Conservation (phyloP, 768 basidiomycete genomes). For the Pluteus cervinus region DNA sequence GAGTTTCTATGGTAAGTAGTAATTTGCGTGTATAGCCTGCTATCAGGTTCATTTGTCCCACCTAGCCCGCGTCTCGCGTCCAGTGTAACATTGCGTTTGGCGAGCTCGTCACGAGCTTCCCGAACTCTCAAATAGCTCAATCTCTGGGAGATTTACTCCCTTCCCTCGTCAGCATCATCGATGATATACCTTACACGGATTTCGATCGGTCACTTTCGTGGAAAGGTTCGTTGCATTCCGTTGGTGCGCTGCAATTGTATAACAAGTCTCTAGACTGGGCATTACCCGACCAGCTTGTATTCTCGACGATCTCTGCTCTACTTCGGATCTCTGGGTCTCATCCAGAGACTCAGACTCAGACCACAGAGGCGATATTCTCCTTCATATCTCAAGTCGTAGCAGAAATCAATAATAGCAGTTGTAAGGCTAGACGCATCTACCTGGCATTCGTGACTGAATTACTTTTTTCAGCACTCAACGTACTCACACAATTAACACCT, state of each 20-base stretch:
- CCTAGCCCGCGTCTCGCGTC: slow-evolving; percentile 61
- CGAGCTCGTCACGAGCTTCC: slow-evolving; percentile 63
- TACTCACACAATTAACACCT: slow-evolving; percentile 73
- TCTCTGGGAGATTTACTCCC: slow-evolving; percentile 48
- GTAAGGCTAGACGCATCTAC: slow-evolving; percentile 47
- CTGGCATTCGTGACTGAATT: neutral
- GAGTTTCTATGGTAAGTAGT: slow-evolving; percentile 10
- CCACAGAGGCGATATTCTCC: slow-evolving; percentile 51
- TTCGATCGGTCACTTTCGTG: slow-evolving; percentile 77
- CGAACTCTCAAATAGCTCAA: too few relatives aligned
- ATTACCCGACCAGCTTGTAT: slow-evolving; percentile 79
- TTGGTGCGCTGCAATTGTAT: neutral
- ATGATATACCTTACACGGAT: slow-evolving; percentile 68
- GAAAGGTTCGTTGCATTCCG: slow-evolving; percentile 48
- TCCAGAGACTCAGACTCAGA: slow-evolving; percentile 39
- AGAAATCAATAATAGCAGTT: slow-evolving; percentile 43
- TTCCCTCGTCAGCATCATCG: slow-evolving; percentile 59
- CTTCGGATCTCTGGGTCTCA: slow-evolving; percentile 57
- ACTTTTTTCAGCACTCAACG: slow-evolving; percentile 39
- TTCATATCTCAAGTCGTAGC: slow-evolving; percentile 56
- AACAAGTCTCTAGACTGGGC: slow-evolving; percentile 61
- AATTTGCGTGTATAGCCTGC: neutral
- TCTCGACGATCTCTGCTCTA: slow-evolving; percentile 70
- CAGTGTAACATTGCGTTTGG: slow-evolving; percentile 84
- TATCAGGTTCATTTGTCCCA: slow-evolving; percentile 3